Conservation (phyloP, 2,329 filamentous ascomycete genomes). For the Colletotrichum sp. region DNA sequence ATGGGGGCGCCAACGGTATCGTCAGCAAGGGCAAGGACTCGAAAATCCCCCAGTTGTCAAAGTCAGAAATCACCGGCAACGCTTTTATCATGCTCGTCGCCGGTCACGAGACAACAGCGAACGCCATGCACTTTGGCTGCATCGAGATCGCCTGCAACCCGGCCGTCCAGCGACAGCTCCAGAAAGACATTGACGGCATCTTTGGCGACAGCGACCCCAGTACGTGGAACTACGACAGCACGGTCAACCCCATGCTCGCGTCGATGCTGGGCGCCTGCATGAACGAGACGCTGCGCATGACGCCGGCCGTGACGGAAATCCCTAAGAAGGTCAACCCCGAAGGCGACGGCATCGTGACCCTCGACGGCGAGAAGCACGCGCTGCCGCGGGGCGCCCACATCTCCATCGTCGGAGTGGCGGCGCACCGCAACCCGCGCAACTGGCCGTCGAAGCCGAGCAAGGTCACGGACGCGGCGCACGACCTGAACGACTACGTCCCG, state of each 20-base stretch:
- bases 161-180: conserved; percentile 66
- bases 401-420: conserved; percentile 57
- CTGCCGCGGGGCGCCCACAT: conserved; percentile 64
- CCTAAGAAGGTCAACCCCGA: conserved; percentile 65
- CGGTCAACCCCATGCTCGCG: conserved; percentile 68
- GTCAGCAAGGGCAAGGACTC: conserved; percentile 16
- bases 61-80: conserved; percentile 75
- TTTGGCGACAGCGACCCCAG: conserved; percentile 62
- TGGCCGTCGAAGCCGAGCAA: conserved; percentile 66
- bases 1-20: conserved; percentile 12
- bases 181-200: conserved; percentile 71
- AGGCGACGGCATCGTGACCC: conserved; percentile 59
- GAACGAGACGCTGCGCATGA: conserved; percentile 77
- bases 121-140: conserved; percentile 74
- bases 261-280: conserved; percentile 76
- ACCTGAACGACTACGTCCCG: conserved; percentile 72
- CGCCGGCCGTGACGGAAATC: conserved; percentile 74
- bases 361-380: conserved; percentile 62
- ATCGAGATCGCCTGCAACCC: conserved; percentile 71
- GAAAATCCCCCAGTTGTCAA: conserved; percentile 48
- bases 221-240: conserved; percentile 74
- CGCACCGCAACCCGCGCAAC: conserved; percentile 73
- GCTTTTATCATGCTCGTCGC: conserved; percentile 73
- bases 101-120: conserved; percentile 83
- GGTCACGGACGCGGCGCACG: conserved; percentile 47